Evolutionary conservation across 257 asterid species (phyloP), one percentile per base, ranked within the genome.

Genomic region (Rehmannia glutinosa): DNA sequence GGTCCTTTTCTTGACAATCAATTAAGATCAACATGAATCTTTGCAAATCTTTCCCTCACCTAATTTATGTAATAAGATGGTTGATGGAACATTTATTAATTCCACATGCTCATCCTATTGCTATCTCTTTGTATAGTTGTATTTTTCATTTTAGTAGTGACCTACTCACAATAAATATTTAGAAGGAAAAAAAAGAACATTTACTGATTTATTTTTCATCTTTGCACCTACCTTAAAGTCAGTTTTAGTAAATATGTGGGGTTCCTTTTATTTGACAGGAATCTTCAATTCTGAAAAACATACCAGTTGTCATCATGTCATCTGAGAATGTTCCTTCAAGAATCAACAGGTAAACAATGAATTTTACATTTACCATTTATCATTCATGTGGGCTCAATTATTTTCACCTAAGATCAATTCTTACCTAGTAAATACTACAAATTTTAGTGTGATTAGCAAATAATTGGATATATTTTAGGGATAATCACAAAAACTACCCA

Each of bases 271-370:
- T 24, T 49, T 71, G 63, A 41, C 87, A 93, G 97, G 97, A 91
- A 82, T 90, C 99, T 64, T 78, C 99, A 71, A 71, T 77, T 55
- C 80, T 93, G 73, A 88, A 78, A 78, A 70, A 88, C 68, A 90
- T 93, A 65, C 99, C 97, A n/a, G 97, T 93, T 42, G 99, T 93
- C 71, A 90, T 93, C 13, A 90, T 93, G 97, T 93, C 99, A 35
- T 93, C 97, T 49, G 97, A 93, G 84, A 85, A 93, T 82, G 96
- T 86, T n/a, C 95, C 97, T 55, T 86, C 97, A 52, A 88, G 99
- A 71, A 90, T 93, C 83, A 88, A 69, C 78, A 93, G 97, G 97
- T 93, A 78, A 69, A 42, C 1, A 19, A 8, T n/a, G n/a, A n/a
- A 52, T 24, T 25, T 64, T 68, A n/a, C n/a, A n/a, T n/a, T n/a